Percentiles rank a stretch among this genome's conserved stretches.
These are phyloP conservation scores for Pythium coloratum DNA, from an alignment of 352 stramenopile species.

Conservation along the genomic window DNA sequence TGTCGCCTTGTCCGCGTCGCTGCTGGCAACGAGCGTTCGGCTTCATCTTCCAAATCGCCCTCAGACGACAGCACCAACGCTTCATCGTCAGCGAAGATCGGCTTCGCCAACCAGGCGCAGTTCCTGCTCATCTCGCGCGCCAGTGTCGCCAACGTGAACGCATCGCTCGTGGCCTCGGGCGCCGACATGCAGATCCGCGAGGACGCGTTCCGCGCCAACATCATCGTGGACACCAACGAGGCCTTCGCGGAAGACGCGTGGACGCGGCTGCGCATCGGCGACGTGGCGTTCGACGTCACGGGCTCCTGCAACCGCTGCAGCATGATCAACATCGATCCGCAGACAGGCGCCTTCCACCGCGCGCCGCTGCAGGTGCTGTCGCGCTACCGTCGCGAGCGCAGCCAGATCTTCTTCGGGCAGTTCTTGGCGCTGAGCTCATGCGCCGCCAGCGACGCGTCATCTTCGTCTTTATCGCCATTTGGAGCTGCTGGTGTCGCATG, in stretches of 20 bases:
- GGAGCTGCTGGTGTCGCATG: conserved; percentile 30
- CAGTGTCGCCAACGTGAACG: conserved; percentile 57
- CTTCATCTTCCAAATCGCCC: not conserved
- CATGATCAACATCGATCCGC: conserved; percentile 84
- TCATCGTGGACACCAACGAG: conserved; percentile 65
- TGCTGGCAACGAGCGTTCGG: conserved; percentile 37
- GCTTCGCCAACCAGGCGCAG: conserved; percentile 76
- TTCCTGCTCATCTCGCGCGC: conserved; percentile 63
- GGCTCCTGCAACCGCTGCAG: conserved; percentile 76
- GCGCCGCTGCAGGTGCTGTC: conserved; percentile 73
- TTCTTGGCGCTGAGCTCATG: conserved; percentile 43
- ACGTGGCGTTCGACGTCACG: conserved; percentile 50
- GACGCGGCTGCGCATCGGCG: conserved; percentile 43
- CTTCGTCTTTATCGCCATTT: no score
- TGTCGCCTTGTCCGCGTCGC: conserved; percentile 75
- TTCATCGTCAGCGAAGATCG: conserved; percentile 39
- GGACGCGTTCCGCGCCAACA: conserved; percentile 72
- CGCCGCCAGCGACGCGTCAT: not conserved
- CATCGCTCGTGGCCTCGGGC: conserved; percentile 33
- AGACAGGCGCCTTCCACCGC: conserved; percentile 51
- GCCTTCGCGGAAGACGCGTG: conserved; percentile 80
- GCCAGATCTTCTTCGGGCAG: conserved; percentile 84
- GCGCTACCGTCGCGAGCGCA: conserved; percentile 67
- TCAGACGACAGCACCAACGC: conserved; percentile 4
- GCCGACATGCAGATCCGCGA: conserved; percentile 42